phyloP scores from a whole-genome alignment of 495 filamentous ascomycete genomes.

The Podospora comata region DNA sequence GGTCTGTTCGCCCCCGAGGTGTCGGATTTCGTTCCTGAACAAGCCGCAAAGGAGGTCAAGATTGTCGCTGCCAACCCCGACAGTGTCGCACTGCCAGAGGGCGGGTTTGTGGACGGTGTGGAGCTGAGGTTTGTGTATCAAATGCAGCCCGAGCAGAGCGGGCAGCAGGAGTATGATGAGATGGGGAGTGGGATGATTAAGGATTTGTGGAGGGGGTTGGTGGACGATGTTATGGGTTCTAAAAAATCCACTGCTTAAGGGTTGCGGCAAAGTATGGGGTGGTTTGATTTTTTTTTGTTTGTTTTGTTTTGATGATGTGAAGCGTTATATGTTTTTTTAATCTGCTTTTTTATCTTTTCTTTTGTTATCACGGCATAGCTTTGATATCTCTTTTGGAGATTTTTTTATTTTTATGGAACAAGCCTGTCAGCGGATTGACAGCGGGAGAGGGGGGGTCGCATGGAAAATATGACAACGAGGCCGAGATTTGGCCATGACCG shows the following conservation, averaged over 20 bases:
- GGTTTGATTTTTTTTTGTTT: not conserved
- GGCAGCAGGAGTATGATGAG: conserved; percentile 20
- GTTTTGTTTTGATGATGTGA: not conserved
- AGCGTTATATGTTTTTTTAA: not conserved
- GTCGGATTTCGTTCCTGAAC: conserved; percentile 33
- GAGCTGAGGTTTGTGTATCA: conserved; percentile 45
- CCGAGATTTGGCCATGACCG: not conserved
- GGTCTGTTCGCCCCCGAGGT: conserved; percentile 27
- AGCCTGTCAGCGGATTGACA: not conserved
- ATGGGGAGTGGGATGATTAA: conserved; percentile 40
- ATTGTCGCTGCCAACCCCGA: conserved; percentile 47
- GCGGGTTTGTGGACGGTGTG: conserved; percentile 47
- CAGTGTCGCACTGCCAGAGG: conserved; percentile 39
- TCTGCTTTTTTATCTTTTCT: not conserved
- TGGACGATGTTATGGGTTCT: conserved; percentile 38
- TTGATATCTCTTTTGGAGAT: not conserved
- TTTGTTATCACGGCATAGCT: not conserved
- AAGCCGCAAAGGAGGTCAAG: conserved; percentile 31
- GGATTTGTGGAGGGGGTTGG: conserved; percentile 46
- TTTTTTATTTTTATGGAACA: not conserved
- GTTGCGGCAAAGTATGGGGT: not conserved
- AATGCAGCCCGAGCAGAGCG: conserved; percentile 16
- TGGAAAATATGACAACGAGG: not conserved
- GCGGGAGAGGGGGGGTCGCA: not conserved
- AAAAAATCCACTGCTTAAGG: not conserved